These are phyloP conservation scores for Stropharia rugosoannulata DNA, from an alignment of 768 basidiomycete species.

Conservation along the genomic window DNA sequence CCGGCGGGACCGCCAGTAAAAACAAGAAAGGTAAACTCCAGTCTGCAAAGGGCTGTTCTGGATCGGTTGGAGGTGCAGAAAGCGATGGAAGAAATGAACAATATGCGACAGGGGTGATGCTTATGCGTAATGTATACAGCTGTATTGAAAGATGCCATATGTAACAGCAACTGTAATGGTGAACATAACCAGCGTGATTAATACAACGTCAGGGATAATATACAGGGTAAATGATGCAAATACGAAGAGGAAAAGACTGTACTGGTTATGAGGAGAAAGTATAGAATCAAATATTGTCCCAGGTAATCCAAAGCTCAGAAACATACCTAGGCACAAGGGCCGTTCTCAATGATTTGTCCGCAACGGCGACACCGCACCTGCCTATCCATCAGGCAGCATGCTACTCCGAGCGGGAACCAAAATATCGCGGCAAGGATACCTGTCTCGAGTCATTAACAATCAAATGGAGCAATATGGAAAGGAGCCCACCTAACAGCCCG, in stretches of 20 bases:
- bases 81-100: constrained; percentile 52
- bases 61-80: constrained; percentile 74
- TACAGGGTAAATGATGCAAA: not conserved
- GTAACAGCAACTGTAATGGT: too few relatives aligned
- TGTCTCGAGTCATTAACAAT: constrained; percentile 22
- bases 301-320: not conserved
- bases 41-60: constrained; percentile 70
- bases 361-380: constrained; percentile 61
- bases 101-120: not conserved
- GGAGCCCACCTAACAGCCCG: constrained; percentile 63
- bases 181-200: too few relatives aligned
- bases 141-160: too few relatives aligned
- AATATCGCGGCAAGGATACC: constrained; percentile 80
- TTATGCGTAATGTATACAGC: too few relatives aligned
- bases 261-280: not conserved
- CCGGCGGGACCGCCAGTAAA: constrained; percentile 11
- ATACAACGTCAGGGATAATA: too few relatives aligned
- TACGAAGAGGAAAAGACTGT: not conserved
- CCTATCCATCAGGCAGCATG: constrained; percentile 74
- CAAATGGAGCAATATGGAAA: constrained; percentile 4
- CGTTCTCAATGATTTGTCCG: constrained; percentile 40
- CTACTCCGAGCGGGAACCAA: constrained; percentile 86
- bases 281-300: not conserved
- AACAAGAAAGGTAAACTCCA: constrained; percentile 28
- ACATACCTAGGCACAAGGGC: constrained; percentile 35